Percentiles rank a stretch among this genome's conserved stretches.
phyloP scores from a whole-genome alignment of 108 stramenopile genomes.

The Epithemia pelagica region DNA sequence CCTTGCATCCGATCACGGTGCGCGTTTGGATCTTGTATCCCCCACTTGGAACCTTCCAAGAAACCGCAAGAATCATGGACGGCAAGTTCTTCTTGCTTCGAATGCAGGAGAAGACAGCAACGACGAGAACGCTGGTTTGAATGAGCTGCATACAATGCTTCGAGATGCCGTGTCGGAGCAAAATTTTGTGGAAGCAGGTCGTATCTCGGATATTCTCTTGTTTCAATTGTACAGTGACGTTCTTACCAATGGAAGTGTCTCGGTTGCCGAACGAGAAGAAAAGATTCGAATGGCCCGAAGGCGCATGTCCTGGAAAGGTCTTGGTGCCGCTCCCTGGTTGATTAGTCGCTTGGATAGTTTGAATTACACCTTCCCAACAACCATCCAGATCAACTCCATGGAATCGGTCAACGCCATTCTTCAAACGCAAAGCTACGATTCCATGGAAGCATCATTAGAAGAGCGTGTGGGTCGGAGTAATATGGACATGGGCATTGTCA shows the following conservation, averaged over 20 bases:
- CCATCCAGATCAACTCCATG: slow-evolving; percentile 84
- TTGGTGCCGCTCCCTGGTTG: slow-evolving; percentile 80
- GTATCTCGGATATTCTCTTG: slow-evolving; percentile 51
- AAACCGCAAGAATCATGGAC: no score
- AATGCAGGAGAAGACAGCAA: no score
- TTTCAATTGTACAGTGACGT: slow-evolving; percentile 33
- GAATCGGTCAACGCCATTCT: slow-evolving; percentile 73
- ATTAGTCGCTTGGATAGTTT: slow-evolving; percentile 61
- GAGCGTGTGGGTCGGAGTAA: slow-evolving; percentile 29
- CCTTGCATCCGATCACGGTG: no score
- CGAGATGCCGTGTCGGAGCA: slow-evolving; percentile 50
- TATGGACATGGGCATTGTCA: slow-evolving; percentile 63
- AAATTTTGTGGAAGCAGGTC: slow-evolving; percentile 60
- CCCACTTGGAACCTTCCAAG: no score
- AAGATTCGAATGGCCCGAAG: slow-evolving; percentile 24
- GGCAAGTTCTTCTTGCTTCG: no score
- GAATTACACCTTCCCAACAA: slow-evolving; percentile 72
- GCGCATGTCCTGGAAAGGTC: slow-evolving; percentile 68
- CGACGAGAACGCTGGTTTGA: slow-evolving; percentile 33
- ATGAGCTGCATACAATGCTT: slow-evolving; percentile 79
- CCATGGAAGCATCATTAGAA: slow-evolving; percentile 48
- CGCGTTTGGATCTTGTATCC: no score
- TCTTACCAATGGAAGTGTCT: background rate
- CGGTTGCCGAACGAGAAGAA: slow-evolving; percentile 15
- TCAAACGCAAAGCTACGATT: slow-evolving; percentile 7